These are phyloP conservation scores for Noccaea caerulescens DNA, from an alignment of 345 rosid genomes.

Conservation along the genomic window DNA sequence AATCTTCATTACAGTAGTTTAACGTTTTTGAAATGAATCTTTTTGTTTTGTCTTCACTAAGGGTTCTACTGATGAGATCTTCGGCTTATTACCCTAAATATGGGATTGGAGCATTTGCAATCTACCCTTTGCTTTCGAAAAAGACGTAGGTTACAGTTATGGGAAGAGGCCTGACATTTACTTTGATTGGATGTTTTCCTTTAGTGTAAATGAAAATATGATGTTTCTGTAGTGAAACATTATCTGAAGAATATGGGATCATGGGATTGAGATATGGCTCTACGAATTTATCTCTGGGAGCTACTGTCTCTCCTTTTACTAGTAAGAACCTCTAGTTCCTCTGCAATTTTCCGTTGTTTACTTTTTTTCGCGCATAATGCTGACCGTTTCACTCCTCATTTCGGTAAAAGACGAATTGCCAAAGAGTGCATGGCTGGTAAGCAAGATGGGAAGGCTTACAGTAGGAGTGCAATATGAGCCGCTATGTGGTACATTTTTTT, in stretches of 20 bases:
- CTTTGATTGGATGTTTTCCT: not conserved
- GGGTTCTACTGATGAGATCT: slow-evolving; percentile 70
- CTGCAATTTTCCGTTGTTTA: not conserved
- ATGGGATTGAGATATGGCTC: slow-evolving; percentile 92
- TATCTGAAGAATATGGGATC: slow-evolving; percentile 64
- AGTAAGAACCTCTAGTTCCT: slow-evolving; percentile 43
- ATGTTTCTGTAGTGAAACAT: slow-evolving; percentile 45
- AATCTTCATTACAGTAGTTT: not conserved
- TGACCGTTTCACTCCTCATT: slow-evolving; percentile 19
- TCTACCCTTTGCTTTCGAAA: slow-evolving; percentile 63
- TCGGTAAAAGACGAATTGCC: slow-evolving; percentile 66
- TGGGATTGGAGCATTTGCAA: slow-evolving; percentile 83
- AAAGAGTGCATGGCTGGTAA: slow-evolving; percentile 79
- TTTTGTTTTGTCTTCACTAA: slow-evolving; percentile 47
- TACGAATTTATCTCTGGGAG: slow-evolving; percentile 68
- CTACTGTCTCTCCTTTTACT: slow-evolving; percentile 64
- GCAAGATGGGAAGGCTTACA: slow-evolving; percentile 83
- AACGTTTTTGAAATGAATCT: not conserved
- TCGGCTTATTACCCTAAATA: slow-evolving; percentile 71
- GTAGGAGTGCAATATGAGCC: slow-evolving; percentile 91
- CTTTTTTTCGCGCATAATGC: not conserved
- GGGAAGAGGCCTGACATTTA: not conserved
- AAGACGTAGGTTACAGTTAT: slow-evolving; percentile 49
- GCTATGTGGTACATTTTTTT: slow-evolving; percentile 46
- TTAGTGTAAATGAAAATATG: not conserved